phyloP scores from a whole-genome alignment of 345 rosid species.

The Hibiscus trionum region DNA sequence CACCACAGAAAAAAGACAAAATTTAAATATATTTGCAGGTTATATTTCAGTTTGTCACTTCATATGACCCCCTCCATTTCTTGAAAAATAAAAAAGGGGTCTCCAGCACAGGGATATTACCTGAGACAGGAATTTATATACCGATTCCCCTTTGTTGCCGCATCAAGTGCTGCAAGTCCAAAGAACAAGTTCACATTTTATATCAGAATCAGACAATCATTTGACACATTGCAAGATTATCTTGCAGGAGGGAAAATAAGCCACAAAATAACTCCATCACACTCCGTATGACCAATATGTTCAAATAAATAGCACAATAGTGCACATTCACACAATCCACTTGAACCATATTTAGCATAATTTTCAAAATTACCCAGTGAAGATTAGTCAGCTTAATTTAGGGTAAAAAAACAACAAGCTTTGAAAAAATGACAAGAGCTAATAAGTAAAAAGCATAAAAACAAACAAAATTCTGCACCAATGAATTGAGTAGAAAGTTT shows the following conservation, averaged over 20 bases:
- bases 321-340: background rate
- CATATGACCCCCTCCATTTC: background rate
- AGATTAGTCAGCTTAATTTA: background rate
- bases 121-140: conserved; percentile 90
- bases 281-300: background rate
- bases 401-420: background rate
- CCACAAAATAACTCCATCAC: background rate
- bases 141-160: conserved; percentile 82
- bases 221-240: background rate
- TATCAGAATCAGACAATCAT: background rate
- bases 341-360: background rate
- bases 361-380: background rate
- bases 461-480: background rate
- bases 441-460: background rate
- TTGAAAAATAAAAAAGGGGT: background rate
- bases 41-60: background rate
- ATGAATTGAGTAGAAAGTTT: background rate
- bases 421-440: background rate
- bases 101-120: conserved; percentile 23
- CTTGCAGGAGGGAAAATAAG: background rate
- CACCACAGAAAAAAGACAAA: background rate
- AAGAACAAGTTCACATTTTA: background rate
- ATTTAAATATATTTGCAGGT: background rate
- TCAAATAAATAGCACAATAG: background rate
- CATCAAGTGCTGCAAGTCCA: conserved; percentile 58